These are phyloP conservation scores for Sporothrix brasiliensis DNA, from an alignment of 2,329 filamentous ascomycete species.

Conservation along the genomic window DNA sequence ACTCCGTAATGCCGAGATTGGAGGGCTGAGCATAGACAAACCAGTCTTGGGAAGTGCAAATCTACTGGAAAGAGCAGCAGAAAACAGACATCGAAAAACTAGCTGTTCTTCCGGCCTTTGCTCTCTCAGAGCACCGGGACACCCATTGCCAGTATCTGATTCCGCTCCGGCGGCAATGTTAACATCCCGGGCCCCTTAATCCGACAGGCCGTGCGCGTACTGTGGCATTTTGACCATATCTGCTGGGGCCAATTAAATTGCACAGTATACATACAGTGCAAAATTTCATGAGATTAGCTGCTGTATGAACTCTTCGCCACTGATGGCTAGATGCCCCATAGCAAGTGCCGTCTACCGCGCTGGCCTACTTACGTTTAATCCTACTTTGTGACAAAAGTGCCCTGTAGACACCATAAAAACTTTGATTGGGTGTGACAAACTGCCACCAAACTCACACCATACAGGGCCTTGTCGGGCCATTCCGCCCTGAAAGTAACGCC, in stretches of 20 bases:
- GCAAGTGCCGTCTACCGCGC: background rate
- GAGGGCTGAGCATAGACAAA: background rate
- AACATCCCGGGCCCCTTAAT: background rate
- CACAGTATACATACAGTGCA: slow-evolving; percentile 16
- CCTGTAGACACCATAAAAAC: background rate
- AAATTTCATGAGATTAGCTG: slow-evolving; percentile 24
- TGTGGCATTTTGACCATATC: background rate
- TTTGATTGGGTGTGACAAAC: slow-evolving; percentile 1
- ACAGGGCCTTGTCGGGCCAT: slow-evolving; percentile 19
- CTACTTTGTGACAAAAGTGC: background rate
- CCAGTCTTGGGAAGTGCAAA: background rate
- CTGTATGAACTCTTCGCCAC: slow-evolving; percentile 1
- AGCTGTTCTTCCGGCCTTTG: slow-evolving; percentile 19
- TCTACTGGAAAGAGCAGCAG: background rate
- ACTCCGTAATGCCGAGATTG: too few species aligned
- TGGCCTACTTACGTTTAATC: background rate
- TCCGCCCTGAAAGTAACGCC: slow-evolving; percentile 15
- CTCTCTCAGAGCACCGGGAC: background rate
- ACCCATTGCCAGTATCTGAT: background rate
- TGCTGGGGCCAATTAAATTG: too few species aligned
- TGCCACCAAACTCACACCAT: background rate
- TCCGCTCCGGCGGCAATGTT: slow-evolving; percentile 1
- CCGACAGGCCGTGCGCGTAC: slow-evolving; percentile 13
- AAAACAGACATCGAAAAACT: slow-evolving; percentile 12
- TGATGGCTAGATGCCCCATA: slow-evolving; percentile 2